phyloP scores from a whole-genome alignment of 208 protist species.

The Acanthamoeba castellanii region DNA sequence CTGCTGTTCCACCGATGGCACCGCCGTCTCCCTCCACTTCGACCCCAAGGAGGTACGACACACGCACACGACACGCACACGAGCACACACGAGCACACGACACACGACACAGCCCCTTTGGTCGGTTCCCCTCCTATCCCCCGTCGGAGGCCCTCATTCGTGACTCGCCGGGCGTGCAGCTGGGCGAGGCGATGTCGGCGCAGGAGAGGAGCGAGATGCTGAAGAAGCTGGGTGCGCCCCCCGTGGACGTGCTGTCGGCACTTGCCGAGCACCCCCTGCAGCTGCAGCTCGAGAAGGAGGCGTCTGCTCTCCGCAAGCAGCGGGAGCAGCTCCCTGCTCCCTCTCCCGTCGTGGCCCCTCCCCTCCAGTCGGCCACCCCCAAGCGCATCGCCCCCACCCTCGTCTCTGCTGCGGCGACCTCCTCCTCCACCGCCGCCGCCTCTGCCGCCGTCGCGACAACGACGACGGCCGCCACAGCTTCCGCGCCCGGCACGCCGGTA shows the following conservation, averaged over 20 bases:
- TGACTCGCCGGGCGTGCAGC: neutral
- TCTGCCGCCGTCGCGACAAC: neutral
- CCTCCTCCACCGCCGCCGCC: too few relatives aligned
- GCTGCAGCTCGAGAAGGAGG: constrained; percentile 50
- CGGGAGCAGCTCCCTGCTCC: neutral
- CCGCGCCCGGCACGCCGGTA: neutral
- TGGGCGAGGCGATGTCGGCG: constrained; percentile 16
- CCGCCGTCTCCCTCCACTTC: constrained; percentile 68
- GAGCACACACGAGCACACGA: too few relatives aligned
- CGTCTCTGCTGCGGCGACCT: neutral
- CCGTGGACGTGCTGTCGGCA: neutral
- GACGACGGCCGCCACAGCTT: neutral
- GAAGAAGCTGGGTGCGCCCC: constrained; percentile 1
- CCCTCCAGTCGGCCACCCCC: neutral
- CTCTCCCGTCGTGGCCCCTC: neutral
- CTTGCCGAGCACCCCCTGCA: constrained; percentile 33
- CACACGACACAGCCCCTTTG: too few relatives aligned
- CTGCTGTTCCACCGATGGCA: constrained; percentile 76
- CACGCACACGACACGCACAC: too few relatives aligned
- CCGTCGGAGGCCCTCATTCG: neutral
- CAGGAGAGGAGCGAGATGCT: constrained; percentile 61
- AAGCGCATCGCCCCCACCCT: neutral
- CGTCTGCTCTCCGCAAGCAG: neutral
- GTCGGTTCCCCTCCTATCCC: too few relatives aligned
- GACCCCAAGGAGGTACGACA: constrained; percentile 31